Evolutionary conservation across 1,139 yeast species (phyloP).

Genomic region (Suhomyces chickasaworum): DNA sequence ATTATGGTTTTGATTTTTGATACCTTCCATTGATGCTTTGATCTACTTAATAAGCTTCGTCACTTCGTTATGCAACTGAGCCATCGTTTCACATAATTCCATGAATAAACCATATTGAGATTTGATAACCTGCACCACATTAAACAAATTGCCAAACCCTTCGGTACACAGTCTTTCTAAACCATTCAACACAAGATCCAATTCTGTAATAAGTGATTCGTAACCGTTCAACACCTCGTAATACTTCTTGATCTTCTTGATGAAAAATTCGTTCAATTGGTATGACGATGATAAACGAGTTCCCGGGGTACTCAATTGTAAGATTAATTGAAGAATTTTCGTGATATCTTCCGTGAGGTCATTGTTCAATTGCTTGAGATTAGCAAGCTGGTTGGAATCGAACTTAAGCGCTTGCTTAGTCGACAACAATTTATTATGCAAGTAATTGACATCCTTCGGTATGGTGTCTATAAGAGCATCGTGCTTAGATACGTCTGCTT

Average conservation of each 20-base stretch:
- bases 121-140: slow-evolving; percentile 65
- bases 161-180: slow-evolving; percentile 49
- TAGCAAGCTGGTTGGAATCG: slow-evolving; percentile 39
- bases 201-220: slow-evolving; percentile 73
- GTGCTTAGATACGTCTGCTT: slow-evolving; percentile 64
- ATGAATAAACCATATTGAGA: slow-evolving; percentile 85
- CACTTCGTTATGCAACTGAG: slow-evolving; percentile 81
- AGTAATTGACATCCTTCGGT: slow-evolving; percentile 79
- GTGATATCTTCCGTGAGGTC: slow-evolving; percentile 72
- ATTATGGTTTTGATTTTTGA: neutral
- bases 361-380: slow-evolving; percentile 45
- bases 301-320: slow-evolving; percentile 69
- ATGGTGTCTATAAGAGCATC: slow-evolving; percentile 72
- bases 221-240: slow-evolving; percentile 66
- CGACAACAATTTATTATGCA: slow-evolving; percentile 62
- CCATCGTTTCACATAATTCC: slow-evolving; percentile 88
- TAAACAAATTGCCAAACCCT: slow-evolving; percentile 55
- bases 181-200: slow-evolving; percentile 52
- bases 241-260: slow-evolving; percentile 65
- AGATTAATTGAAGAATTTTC: slow-evolving; percentile 63
- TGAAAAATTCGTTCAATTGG: slow-evolving; percentile 50
- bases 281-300: slow-evolving; percentile 59
- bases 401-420: slow-evolving; percentile 66
- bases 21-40: neutral
- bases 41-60: slow-evolving; percentile 14